Conservation (phyloP, 1,284 basidiomycete species). For the Cerioporus squamosus region DNA sequence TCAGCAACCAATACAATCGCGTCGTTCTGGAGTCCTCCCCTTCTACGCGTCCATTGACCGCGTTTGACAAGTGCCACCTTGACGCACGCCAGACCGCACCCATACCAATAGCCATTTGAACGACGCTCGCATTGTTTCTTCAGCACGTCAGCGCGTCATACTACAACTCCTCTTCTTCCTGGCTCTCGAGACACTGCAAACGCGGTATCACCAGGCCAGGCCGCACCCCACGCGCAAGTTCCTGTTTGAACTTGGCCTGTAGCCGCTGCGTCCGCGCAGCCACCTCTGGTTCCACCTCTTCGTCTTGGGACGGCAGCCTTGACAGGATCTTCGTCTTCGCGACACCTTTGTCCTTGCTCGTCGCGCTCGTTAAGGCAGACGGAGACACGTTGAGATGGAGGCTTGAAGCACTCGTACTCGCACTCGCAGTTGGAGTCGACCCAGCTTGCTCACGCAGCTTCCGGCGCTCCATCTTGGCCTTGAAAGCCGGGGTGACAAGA, state of each 20-base stretch:
- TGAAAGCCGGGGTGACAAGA: slow-evolving; percentile 19
- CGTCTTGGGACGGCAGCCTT: slow-evolving; percentile 23
- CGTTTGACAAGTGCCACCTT: background rate
- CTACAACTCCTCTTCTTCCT: slow-evolving; percentile 19
- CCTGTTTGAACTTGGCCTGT: slow-evolving; percentile 20
- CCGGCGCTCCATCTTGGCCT: slow-evolving; percentile 11
- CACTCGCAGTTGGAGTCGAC: background rate
- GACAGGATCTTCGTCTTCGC: background rate
- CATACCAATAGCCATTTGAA: background rate
- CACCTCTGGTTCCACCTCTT: slow-evolving; percentile 16
- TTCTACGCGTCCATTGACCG: too few species aligned
- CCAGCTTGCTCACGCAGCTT: background rate
- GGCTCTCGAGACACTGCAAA: slow-evolving; percentile 31
- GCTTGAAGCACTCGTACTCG: background rate
- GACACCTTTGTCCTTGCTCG: background rate
- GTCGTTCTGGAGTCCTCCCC: too few species aligned
- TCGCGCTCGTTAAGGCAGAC: background rate
- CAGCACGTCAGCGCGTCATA: background rate
- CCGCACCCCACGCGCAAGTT: slow-evolving; percentile 24
- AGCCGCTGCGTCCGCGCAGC: slow-evolving; percentile 17
- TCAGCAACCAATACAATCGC: background rate
- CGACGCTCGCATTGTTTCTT: background rate
- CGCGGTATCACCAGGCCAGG: slow-evolving; percentile 30
- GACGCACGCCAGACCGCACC: background rate
- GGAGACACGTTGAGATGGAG: background rate